Conservation (phyloP, 306 rosid species). For the Oemleria cerasiformis region DNA sequence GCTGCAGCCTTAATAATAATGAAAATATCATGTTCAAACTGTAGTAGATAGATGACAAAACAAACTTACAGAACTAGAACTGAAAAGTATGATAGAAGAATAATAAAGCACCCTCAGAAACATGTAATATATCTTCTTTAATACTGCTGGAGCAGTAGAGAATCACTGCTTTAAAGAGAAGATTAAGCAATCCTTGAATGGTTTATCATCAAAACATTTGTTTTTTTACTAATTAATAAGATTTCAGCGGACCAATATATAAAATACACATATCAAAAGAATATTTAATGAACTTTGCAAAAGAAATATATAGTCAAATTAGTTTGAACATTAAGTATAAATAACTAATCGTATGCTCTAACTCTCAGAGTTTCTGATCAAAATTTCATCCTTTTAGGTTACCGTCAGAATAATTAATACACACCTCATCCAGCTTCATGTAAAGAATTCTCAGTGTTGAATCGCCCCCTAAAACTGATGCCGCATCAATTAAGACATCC, state of each 20-base stretch:
- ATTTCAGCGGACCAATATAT: not conserved
- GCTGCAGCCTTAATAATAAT: slow-evolving; percentile 64
- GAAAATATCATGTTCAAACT: not conserved
- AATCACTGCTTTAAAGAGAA: not conserved
- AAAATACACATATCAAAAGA: not conserved
- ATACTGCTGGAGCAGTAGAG: not conserved
- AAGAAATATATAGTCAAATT: not conserved
- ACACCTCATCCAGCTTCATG: slow-evolving; percentile 86
- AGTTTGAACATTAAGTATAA: not conserved
- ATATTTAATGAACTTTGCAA: not conserved
- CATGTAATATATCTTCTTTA: not conserved
- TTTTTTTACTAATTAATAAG: not conserved
- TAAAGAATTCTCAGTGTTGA: slow-evolving; percentile 78
- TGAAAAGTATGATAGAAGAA: slow-evolving; percentile 10
- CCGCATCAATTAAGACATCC: slow-evolving; percentile 93
- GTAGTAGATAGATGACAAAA: slow-evolving; percentile 12
- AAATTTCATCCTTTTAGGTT: not conserved
- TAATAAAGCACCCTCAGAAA: not conserved
- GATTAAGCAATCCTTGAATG: not conserved
- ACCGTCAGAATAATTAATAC: slow-evolving; percentile 25
- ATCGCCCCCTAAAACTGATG: slow-evolving; percentile 96
- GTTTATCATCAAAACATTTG: not conserved
- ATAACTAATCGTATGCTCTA: not conserved
- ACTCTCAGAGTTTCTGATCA: not conserved
- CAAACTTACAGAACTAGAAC: slow-evolving; percentile 15